Evolutionary conservation across 177 flowering plant genomes (phyloP).

Genomic region (Tripterygium wilfordii): DNA sequence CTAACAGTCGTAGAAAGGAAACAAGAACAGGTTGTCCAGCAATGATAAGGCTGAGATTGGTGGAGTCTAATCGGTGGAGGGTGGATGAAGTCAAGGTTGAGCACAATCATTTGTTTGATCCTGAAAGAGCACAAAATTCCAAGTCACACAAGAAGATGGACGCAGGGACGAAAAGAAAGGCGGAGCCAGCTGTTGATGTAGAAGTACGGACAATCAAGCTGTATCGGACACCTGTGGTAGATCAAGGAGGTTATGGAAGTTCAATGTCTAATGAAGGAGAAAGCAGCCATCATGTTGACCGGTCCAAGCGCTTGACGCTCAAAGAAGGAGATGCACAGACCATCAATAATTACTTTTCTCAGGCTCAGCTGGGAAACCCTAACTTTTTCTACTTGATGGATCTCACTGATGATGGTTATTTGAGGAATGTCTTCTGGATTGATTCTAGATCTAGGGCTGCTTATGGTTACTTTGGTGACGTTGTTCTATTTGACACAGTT

Average conservation of each 20-base stretch:
- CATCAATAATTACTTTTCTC: slow-evolving; percentile 36
- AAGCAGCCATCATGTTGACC: slow-evolving; percentile 12
- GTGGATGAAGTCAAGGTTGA: slow-evolving; percentile 56
- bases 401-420: slow-evolving; percentile 47
- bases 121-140: slow-evolving; percentile 38
- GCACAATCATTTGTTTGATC: slow-evolving; percentile 60
- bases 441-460: slow-evolving; percentile 58
- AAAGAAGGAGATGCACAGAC: slow-evolving; percentile 46
- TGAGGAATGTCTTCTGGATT: slow-evolving; percentile 63
- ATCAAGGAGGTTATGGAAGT: slow-evolving; percentile 18
- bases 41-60: slow-evolving; percentile 58
- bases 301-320: slow-evolving; percentile 31
- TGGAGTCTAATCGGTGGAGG: slow-evolving; percentile 54
- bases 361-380: slow-evolving; percentile 46
- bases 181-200: slow-evolving; percentile 33
- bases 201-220: slow-evolving; percentile 48
- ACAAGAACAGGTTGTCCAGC: slow-evolving; percentile 69
- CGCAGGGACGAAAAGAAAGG: slow-evolving; percentile 33
- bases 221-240: slow-evolving; percentile 35
- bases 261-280: slow-evolving; percentile 24
- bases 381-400: slow-evolving; percentile 56
- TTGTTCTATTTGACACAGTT: slow-evolving; percentile 49
- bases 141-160: slow-evolving; percentile 53
- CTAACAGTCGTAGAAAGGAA: slow-evolving; percentile 45
- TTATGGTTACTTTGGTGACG: slow-evolving; percentile 54